Conservation (phyloP, 768 basidiomycete genomes). For the Mycena venus region DNA sequence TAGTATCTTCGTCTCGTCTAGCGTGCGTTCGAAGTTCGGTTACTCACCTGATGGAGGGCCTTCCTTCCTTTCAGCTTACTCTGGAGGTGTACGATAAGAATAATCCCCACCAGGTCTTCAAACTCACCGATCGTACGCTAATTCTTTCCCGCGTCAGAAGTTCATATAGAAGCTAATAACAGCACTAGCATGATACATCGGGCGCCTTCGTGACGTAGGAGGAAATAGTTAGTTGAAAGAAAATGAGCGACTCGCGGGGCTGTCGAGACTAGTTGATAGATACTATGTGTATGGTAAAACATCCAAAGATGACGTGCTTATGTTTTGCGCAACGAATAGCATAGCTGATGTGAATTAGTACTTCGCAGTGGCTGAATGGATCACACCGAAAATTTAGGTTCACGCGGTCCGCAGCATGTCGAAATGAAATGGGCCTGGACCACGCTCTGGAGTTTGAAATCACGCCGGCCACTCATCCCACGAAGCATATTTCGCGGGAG, state of each 20-base stretch:
- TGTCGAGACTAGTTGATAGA: too few species aligned
- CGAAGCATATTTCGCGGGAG: not conserved
- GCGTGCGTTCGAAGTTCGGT: not conserved
- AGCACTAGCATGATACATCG: not conserved
- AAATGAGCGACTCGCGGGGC: too few species aligned
- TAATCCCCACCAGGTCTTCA: constrained; percentile 5
- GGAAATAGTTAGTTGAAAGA: too few species aligned
- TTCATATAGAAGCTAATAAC: not conserved
- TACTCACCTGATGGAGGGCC: not conserved
- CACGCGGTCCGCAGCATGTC: too few species aligned
- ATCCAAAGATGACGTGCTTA: too few species aligned
- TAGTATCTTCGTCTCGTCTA: not conserved
- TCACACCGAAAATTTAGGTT: too few species aligned
- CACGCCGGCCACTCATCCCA: not conserved
- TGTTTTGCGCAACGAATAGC: too few species aligned
- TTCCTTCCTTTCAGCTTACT: not conserved
- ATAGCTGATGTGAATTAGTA: too few species aligned
- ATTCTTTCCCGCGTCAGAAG: not conserved
- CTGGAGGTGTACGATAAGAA: not conserved
- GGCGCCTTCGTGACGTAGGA: not conserved
- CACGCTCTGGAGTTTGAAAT: not conserved
- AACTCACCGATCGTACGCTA: not conserved
- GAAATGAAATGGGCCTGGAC: too few species aligned
- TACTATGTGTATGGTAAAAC: too few species aligned
- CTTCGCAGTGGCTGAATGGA: too few species aligned